Conservation (phyloP, 371 early-diverging fungal species). For the Thermomucor indicae-seudaticae region DNA sequence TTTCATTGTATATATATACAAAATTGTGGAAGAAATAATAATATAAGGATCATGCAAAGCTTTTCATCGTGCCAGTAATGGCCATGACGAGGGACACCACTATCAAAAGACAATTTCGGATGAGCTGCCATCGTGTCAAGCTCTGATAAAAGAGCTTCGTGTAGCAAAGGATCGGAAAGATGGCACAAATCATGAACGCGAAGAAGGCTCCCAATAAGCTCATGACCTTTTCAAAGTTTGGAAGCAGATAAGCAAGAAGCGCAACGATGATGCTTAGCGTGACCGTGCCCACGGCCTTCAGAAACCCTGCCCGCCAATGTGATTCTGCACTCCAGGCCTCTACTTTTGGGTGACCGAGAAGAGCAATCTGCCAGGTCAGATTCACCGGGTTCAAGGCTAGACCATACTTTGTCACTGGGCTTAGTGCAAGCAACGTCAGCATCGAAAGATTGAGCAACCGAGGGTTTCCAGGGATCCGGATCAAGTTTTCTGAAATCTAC, state of each 20-base stretch:
- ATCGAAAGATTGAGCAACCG: conserved; percentile 51
- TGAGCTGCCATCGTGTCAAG: conserved; percentile 10
- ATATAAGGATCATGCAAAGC: conserved; percentile 13
- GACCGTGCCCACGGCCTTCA: conserved; percentile 26
- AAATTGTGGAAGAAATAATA: no score
- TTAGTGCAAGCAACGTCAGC: conserved; percentile 60
- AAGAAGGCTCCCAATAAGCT: conserved; percentile 66
- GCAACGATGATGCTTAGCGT: conserved; percentile 38
- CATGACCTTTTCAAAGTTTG: conserved; percentile 66
- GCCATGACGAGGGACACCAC: conserved; percentile 17
- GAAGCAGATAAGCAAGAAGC: conserved; percentile 47
- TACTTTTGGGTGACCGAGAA: conserved; percentile 16
- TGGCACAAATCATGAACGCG: conserved; percentile 56
- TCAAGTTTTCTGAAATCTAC: conserved; percentile 71
- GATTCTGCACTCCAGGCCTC: conserved; percentile 22
- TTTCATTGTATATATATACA: no score
- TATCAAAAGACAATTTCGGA: conserved; percentile 13
- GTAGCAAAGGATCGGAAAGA: conserved; percentile 57
- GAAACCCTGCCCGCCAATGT: conserved; percentile 18
- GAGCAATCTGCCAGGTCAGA: conserved; percentile 46
- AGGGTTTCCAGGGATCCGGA: conserved; percentile 50
- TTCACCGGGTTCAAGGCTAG: conserved; percentile 63
- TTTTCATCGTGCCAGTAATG: conserved; percentile 23
- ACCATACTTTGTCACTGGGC: conserved; percentile 71
- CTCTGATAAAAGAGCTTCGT: conserved; percentile 28